Conservation (phyloP, 768 basidiomycete species). For the Suillus fuscotomentosus region DNA sequence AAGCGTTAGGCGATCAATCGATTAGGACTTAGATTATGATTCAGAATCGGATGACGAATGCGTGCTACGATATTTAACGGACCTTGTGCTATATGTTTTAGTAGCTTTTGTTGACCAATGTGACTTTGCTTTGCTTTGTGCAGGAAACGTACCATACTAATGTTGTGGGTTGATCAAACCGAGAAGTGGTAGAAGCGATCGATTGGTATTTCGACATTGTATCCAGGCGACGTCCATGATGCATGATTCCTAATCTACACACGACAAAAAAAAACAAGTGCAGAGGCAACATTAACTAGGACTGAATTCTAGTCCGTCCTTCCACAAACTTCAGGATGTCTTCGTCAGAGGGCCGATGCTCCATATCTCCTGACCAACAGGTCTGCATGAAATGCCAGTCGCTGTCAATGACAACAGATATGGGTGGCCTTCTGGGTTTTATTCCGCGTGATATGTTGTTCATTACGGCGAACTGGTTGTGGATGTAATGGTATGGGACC, state of each 20-base stretch:
- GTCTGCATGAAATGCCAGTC: conserved; percentile 23
- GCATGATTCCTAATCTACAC: background rate
- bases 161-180: background rate
- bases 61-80: background rate
- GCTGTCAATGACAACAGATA: conserved; percentile 12
- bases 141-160: background rate
- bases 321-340: conserved; percentile 23
- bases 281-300: background rate
- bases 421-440: conserved; percentile 14
- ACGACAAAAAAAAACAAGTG: background rate
- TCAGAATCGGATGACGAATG: background rate
- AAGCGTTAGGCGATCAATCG: background rate
- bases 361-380: conserved; percentile 28
- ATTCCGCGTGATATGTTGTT: background rate
- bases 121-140: background rate
- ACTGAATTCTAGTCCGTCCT: background rate
- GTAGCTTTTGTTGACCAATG: background rate
- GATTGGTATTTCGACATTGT: background rate
- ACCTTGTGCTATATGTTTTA: background rate
- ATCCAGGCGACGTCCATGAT: background rate
- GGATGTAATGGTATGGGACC: background rate
- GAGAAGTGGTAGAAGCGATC: background rate
- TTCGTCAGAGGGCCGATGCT: conserved; percentile 30
- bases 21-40: background rate
- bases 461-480: rapidly evolving